Evolutionary conservation across 257 asterid genomes (phyloP).

Genomic region (Nicotiana otophora): DNA sequence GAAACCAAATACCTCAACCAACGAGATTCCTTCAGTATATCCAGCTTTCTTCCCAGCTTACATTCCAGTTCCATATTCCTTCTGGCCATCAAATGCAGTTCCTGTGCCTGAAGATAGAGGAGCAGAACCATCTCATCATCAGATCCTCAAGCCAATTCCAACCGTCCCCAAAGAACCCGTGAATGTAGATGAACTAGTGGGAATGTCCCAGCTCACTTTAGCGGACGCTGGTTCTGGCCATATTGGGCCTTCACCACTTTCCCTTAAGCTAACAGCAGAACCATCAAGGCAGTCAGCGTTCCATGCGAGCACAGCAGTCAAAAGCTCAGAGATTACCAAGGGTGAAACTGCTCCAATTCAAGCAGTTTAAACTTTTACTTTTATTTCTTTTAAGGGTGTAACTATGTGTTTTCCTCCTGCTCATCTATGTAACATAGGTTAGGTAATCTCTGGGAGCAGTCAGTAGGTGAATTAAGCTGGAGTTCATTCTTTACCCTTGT

Average conservation of each 20-base stretch:
- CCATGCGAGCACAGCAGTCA: conserved; percentile 30
- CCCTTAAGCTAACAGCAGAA: conserved; percentile 35
- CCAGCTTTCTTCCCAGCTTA: conserved; percentile 32
- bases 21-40: conserved; percentile 19
- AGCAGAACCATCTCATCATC: conserved; percentile 31
- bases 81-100: conserved; percentile 51
- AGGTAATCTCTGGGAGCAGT: neutral
- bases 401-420: conserved; percentile 7
- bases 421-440: conserved; percentile 20
- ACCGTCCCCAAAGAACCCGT: conserved; percentile 37
- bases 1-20: conserved; percentile 14
- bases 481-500: conserved; percentile 20
- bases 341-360: conserved; percentile 23
- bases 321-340: conserved; percentile 18
- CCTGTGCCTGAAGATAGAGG: conserved; percentile 19
- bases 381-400: conserved; percentile 11
- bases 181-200: conserved; percentile 43
- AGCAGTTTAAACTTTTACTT: conserved; percentile 13
- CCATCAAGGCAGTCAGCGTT: conserved; percentile 34
- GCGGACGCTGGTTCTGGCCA: conserved; percentile 24
- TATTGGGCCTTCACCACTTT: conserved; percentile 36
- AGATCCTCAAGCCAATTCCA: conserved; percentile 32
- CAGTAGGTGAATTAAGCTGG: conserved; percentile 12
- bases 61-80: conserved; percentile 46
- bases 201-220: conserved; percentile 57